Percentiles rank a stretch among this genome's conserved stretches.
Conservation (phyloP, 179 eudicot species). For the Carnegiea gigantea region DNA sequence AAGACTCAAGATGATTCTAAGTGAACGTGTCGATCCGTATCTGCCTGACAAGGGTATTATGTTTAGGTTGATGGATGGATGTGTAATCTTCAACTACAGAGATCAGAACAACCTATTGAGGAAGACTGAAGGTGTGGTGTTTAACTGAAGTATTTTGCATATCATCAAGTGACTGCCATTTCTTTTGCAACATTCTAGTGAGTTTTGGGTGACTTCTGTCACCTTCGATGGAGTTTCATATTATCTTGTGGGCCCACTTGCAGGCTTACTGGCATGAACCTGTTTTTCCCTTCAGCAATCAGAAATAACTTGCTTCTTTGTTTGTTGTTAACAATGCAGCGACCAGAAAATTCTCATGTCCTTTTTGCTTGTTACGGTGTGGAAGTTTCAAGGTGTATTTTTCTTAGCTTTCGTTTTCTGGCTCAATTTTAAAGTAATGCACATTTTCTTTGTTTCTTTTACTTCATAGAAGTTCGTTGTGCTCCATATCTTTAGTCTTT, state of each 20-base stretch:
- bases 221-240: not conserved
- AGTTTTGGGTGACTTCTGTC: not conserved
- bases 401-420: not conserved
- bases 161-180: not conserved
- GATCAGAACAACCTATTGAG: slow-evolving; percentile 59
- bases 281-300: not conserved
- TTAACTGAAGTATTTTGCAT: not conserved
- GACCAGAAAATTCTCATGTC: slow-evolving; percentile 79
- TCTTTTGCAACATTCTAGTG: not conserved
- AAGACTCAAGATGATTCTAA: not conserved
- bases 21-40: not conserved
- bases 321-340: slow-evolving; percentile 47
- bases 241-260: not conserved
- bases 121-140: slow-evolving; percentile 43
- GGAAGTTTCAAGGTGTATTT: slow-evolving; percentile 76
- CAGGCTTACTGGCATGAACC: not conserved
- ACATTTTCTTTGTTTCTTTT: not conserved
- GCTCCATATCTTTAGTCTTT: not conserved
- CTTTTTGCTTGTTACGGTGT: slow-evolving; percentile 89
- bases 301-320: not conserved
- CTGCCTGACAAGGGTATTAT: slow-evolving; percentile 8
- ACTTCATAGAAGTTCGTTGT: not conserved
- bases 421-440: not conserved
- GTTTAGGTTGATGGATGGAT: slow-evolving; percentile 73
- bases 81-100: slow-evolving; percentile 82